Conservation (phyloP, 2,329 filamentous ascomycete genomes). For the Cercospora canescens region DNA sequence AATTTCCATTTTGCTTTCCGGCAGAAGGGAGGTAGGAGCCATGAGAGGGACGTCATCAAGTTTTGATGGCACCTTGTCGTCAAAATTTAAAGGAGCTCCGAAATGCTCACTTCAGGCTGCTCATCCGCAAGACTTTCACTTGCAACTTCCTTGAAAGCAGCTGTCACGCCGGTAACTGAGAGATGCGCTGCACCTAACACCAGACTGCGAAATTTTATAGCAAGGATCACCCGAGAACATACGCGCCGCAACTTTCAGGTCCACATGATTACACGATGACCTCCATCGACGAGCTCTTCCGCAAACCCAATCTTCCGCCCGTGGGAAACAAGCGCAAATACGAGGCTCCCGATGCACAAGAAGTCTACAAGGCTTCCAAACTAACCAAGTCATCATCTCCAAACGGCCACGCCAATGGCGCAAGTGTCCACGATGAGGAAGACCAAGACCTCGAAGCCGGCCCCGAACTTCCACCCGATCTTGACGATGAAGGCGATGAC, state of each 20-base stretch:
- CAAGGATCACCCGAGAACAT: background rate
- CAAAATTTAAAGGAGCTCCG: background rate
- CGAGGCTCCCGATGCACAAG: slow-evolving; percentile 55
- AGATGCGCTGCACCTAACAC: background rate
- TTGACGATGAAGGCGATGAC: slow-evolving; percentile 63
- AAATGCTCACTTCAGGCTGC: background rate
- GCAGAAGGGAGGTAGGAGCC: background rate
- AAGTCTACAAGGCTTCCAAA: slow-evolving; percentile 63
- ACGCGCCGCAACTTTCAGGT: background rate
- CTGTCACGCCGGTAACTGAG: background rate
- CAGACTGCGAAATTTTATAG: background rate
- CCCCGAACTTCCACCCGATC: slow-evolving; percentile 42
- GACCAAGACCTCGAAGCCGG: slow-evolving; percentile 49
- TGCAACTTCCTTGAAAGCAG: background rate
- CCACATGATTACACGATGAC: slow-evolving; percentile 46
- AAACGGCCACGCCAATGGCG: slow-evolving; percentile 50
- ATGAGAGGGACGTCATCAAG: background rate
- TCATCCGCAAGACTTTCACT: background rate
- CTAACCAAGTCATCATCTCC: slow-evolving; percentile 49
- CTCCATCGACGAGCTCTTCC: slow-evolving; percentile 64
- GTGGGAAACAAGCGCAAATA: slow-evolving; percentile 57
- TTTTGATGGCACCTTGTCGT: background rate
- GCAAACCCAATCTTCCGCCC: slow-evolving; percentile 52
- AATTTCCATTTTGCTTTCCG: too few relatives aligned
- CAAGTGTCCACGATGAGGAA: slow-evolving; percentile 55